Percentiles rank a stretch among this genome's conserved stretches.
These are phyloP conservation scores for Suillus weaverae DNA, from an alignment of 768 basidiomycete genomes.

Conservation along the genomic window DNA sequence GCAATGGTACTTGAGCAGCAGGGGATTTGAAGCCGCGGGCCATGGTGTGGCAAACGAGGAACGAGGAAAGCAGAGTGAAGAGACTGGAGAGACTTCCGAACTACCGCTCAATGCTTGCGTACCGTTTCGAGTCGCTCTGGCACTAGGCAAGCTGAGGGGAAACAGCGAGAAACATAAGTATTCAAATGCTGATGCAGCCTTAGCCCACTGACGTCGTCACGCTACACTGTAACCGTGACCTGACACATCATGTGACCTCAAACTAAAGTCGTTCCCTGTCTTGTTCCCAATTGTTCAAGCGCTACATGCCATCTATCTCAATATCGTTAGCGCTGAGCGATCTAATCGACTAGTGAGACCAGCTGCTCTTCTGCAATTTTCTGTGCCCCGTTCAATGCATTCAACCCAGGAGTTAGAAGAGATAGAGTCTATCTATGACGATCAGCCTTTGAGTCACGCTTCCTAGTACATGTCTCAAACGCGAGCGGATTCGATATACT, in stretches of 20 bases:
- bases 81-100: neutral
- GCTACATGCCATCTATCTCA: neutral
- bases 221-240: neutral
- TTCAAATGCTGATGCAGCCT: neutral
- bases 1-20: constrained; percentile 43
- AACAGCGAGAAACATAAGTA: neutral
- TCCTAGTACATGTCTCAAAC: neutral
- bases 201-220: too few relatives aligned
- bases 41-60: constrained; percentile 26
- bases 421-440: neutral
- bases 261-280: too few relatives aligned
- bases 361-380: neutral
- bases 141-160: neutral
- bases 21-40: constrained; percentile 40
- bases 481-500: too few relatives aligned
- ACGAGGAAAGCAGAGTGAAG: neutral
- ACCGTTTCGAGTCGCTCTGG: neutral
- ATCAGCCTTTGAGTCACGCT: neutral
- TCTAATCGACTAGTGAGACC: neutral
- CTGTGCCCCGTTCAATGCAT: neutral
- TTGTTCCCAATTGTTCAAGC: too few relatives aligned
- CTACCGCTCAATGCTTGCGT: neutral
- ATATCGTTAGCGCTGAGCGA: neutral
- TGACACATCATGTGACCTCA: neutral
- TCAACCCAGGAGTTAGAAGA: neutral